A percentile compares a stretch with the other conserved stretches of the same genome.
phyloP scores from a whole-genome alignment of 139 green algal genomes.

The Deuterostichococcus epilithicus region DNA sequence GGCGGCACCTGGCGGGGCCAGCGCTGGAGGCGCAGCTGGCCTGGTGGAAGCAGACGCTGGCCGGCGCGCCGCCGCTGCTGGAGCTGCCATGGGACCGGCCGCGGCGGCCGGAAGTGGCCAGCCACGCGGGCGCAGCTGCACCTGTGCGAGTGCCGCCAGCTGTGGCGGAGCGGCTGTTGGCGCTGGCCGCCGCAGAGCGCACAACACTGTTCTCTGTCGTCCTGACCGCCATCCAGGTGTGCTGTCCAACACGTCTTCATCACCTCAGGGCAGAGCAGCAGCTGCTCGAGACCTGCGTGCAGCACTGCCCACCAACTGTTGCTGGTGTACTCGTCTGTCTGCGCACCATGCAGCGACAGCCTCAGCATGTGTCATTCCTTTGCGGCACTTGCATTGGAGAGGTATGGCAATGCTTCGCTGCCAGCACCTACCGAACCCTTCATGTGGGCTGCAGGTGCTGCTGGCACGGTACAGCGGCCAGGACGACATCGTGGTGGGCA shows the following conservation, averaged over 20 bases:
- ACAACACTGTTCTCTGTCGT: neutral
- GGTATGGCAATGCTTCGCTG: too few species aligned
- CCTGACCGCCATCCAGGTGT: neutral
- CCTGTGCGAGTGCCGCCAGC: neutral
- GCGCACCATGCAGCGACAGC: too few species aligned
- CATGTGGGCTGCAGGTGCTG: too few species aligned
- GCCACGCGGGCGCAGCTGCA: too few species aligned
- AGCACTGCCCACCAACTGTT: too few species aligned
- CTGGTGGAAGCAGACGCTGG: slow-evolving; percentile 1
- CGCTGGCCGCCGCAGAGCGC: neutral
- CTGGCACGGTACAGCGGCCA: neutral
- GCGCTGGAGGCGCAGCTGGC: neutral
- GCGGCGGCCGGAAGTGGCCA: neutral
- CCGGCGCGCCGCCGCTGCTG: neutral
- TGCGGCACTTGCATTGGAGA: too few species aligned
- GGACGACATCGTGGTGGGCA: slow-evolving; percentile 1
- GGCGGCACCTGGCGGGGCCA: neutral
- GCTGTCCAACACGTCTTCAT: too few species aligned
- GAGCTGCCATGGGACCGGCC: neutral
- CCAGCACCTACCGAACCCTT: too few species aligned
- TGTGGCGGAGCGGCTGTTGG: neutral
- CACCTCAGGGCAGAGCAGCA: too few species aligned
- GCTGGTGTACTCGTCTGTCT: too few species aligned
- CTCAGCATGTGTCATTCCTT: too few species aligned
- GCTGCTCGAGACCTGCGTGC: too few species aligned